Evolutionary conservation across 1,284 basidiomycete genomes (phyloP), one percentile per base, ranked within the genome.

Genomic region (Schizophyllum amplum): DNA sequence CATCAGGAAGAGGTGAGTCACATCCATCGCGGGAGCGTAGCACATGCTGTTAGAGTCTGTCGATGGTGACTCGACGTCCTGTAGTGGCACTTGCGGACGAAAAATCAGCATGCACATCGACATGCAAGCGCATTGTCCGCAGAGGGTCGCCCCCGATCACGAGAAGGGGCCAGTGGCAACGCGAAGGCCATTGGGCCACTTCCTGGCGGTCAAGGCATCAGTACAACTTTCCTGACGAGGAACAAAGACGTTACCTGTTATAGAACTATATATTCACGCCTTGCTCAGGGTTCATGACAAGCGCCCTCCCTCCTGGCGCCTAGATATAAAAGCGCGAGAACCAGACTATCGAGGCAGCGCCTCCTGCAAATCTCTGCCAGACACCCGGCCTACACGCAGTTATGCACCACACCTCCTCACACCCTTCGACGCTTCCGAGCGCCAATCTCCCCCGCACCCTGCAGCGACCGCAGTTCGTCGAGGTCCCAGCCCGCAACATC

Each of bases 361-460:
- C 33, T 42, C 33, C 17, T 42, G 33, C 33, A 42, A 17, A 42
- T 42, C 33, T 9, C 33, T 42, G 13, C 33, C 17, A 13, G 33
- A 9, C 33, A 42, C 33, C 11, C 13, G 33, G 33, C 33, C 33
- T 17, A 9, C 33, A 9, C 33, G 17, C 11, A 42, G 33, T n/a
- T 9, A 42, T 42, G 33, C 68, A 69, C 33, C 70, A 69, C 22
- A 58, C 65, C 46, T 56, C 63, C 27, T 46, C 60, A 46, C 57
- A 65, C 47, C 59, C 63, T 27, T 52, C 68, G 21, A 55, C 68
- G 17, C 56, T 66, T 0, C 59, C 66, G 4, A 62, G 72, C 4
- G 72, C 84, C 15, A 77, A 83, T 55, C 76, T 86, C 11, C 83
- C 84, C 24, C 76, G 82, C 58, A 81, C 72, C 27, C 79, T 86